Evolutionary conservation across 306 rosid genomes (phyloP).

Genomic region (Crataegus laevigata): DNA sequence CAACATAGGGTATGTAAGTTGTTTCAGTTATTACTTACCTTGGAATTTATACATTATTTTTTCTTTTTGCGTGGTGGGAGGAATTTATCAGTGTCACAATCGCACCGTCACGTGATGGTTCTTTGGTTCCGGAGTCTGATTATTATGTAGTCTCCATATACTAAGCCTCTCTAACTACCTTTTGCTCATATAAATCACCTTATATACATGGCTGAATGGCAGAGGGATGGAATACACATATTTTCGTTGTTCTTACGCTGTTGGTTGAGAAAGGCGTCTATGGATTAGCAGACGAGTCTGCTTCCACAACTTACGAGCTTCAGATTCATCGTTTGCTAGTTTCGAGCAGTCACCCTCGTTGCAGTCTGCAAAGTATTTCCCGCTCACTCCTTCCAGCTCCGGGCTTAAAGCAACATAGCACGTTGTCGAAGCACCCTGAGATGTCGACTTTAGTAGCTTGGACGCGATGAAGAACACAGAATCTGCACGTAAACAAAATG

Average conservation of each 20-base stretch:
- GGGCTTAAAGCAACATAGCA: slow-evolving; percentile 82
- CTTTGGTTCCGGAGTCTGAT: background rate
- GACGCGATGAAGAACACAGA: slow-evolving; percentile 80
- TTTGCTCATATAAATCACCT: background rate
- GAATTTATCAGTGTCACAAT: background rate
- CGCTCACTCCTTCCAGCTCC: slow-evolving; percentile 57
- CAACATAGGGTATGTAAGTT: background rate
- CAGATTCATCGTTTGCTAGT: slow-evolving; percentile 70
- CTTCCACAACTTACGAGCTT: slow-evolving; percentile 68
- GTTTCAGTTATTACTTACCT: background rate
- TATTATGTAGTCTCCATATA: background rate
- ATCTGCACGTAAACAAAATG: slow-evolving; percentile 43
- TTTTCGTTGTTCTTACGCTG: slow-evolving; percentile 7
- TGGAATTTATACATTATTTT: background rate
- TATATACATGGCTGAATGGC: background rate
- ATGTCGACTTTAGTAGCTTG: slow-evolving; percentile 62
- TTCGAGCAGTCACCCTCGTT: slow-evolving; percentile 65
- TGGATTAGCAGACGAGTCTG: slow-evolving; percentile 54
- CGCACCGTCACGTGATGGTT: background rate
- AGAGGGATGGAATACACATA: slow-evolving; percentile 6
- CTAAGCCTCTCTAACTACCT: background rate
- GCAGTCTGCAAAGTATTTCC: slow-evolving; percentile 82
- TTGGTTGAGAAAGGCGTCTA: slow-evolving; percentile 40
- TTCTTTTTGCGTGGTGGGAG: too few relatives aligned
- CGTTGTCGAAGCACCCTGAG: slow-evolving; percentile 93